Evolutionary conservation across 2,329 filamentous ascomycete species (phyloP).

Genomic region (Diaporthe sp.): DNA sequence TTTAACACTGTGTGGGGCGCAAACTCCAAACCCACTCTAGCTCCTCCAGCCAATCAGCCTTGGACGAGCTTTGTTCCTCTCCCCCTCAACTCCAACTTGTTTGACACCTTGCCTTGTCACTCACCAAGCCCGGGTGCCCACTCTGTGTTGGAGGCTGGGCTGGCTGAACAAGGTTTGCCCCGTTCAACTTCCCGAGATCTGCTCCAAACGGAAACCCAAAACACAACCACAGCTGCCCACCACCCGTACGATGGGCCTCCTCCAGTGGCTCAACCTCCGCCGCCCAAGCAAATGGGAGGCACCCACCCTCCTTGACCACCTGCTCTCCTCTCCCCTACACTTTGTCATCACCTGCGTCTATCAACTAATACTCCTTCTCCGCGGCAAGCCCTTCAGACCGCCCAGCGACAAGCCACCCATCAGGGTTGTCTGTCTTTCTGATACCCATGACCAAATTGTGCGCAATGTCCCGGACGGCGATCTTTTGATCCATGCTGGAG

Average conservation of each 20-base stretch:
- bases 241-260: conserved; percentile 58
- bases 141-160: background rate
- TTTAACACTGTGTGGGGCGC: background rate
- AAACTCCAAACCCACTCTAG: background rate
- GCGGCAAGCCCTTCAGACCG: conserved; percentile 74
- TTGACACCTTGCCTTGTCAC: conserved; percentile 1
- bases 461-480: conserved; percentile 80
- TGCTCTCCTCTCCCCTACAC: conserved; percentile 78
- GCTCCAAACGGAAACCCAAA: conserved; percentile 18
- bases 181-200: conserved; percentile 13
- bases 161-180: conserved; percentile 25
- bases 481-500: conserved; percentile 90
- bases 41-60: background rate
- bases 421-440: conserved; percentile 88
- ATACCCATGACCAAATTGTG: conserved; percentile 81
- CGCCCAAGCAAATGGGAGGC: conserved; percentile 63
- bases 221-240: background rate
- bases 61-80: background rate
- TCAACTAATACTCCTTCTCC: conserved; percentile 74
- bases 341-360: conserved; percentile 75
- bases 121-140: background rate
- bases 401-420: conserved; percentile 68
- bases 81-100: background rate
- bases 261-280: conserved; percentile 62
- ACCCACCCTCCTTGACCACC: conserved; percentile 70